Evolutionary conservation across 805 yeast genomes (phyloP).

Genomic region (Schizosaccharomyces cryophilus): DNA sequence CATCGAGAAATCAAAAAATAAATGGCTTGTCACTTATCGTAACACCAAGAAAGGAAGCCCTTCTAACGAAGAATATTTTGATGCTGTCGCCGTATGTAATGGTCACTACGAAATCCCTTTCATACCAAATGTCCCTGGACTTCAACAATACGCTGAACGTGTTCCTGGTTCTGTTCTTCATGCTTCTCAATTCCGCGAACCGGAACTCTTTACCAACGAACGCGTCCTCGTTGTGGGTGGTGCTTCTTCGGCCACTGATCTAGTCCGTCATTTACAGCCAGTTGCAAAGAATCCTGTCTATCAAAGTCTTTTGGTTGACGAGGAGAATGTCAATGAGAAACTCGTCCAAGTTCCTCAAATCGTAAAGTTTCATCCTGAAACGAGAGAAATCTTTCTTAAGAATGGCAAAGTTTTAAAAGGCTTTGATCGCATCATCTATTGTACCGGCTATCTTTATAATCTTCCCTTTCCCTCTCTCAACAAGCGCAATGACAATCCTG

Average conservation of each 20-base stretch:
- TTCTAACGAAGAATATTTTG: slow-evolving; percentile 16
- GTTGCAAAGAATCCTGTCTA: slow-evolving; percentile 12
- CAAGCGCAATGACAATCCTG: slow-evolving; percentile 11
- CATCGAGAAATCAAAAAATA: neutral
- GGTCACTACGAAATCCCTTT: slow-evolving; percentile 43
- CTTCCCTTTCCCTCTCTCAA: slow-evolving; percentile 24
- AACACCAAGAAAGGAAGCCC: neutral
- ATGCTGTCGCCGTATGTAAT: slow-evolving; percentile 36
- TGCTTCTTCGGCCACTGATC: slow-evolving; percentile 54
- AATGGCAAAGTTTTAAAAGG: slow-evolving; percentile 24
- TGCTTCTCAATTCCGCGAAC: slow-evolving; percentile 29
- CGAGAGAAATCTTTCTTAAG: slow-evolving; percentile 17
- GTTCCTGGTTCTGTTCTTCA: slow-evolving; percentile 29
- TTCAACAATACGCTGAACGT: slow-evolving; percentile 21
- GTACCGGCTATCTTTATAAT: slow-evolving; percentile 51
- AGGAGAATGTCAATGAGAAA: neutral
- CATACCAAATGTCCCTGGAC: slow-evolving; percentile 31
- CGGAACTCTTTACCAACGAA: slow-evolving; percentile 21
- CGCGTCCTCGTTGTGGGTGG: slow-evolving; percentile 34
- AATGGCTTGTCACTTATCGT: neutral
- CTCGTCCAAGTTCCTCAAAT: neutral
- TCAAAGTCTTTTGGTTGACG: neutral
- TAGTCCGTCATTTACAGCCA: slow-evolving; percentile 34
- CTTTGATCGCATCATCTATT: slow-evolving; percentile 37
- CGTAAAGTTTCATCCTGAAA: neutral